Percentiles rank a stretch among this genome's conserved stretches.
Evolutionary conservation across 768 basidiomycete genomes (phyloP).

Genomic region (Boletus edulis): DNA sequence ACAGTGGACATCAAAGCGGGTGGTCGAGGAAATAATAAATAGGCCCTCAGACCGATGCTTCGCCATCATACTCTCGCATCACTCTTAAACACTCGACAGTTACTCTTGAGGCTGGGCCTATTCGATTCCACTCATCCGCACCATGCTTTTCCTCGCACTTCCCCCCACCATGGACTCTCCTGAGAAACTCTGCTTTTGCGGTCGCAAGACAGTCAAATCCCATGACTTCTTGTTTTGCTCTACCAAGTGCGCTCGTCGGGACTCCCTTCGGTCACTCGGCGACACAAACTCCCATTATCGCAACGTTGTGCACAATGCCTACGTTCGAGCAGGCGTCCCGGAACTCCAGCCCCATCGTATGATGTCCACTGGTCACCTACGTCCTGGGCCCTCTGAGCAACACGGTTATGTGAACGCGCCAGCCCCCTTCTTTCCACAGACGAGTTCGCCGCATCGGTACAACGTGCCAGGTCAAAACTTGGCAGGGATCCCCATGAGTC

Average conservation of each 20-base stretch:
- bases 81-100: neutral
- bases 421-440: neutral
- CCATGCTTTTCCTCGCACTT: neutral
- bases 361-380: conserved; percentile 13
- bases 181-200: conserved; percentile 22
- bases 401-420: neutral
- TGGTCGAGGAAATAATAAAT: conserved; percentile 8
- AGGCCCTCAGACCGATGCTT: neutral
- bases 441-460: too few species aligned
- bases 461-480: too few species aligned
- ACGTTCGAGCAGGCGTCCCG: conserved; percentile 2
- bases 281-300: conserved; percentile 24
- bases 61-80: neutral
- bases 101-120: neutral
- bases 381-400: neutral
- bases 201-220: conserved; percentile 15
- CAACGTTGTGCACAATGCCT: conserved; percentile 14
- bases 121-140: neutral
- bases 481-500: neutral
- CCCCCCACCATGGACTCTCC: conserved; percentile 7
- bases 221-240: conserved; percentile 33
- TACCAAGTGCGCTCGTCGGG: conserved; percentile 23
- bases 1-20: conserved; percentile 7
- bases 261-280: conserved; percentile 25
- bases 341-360: conserved; percentile 7